phyloP scores from a whole-genome alignment of 306 rosid genomes.

The Geum urbanum region DNA sequence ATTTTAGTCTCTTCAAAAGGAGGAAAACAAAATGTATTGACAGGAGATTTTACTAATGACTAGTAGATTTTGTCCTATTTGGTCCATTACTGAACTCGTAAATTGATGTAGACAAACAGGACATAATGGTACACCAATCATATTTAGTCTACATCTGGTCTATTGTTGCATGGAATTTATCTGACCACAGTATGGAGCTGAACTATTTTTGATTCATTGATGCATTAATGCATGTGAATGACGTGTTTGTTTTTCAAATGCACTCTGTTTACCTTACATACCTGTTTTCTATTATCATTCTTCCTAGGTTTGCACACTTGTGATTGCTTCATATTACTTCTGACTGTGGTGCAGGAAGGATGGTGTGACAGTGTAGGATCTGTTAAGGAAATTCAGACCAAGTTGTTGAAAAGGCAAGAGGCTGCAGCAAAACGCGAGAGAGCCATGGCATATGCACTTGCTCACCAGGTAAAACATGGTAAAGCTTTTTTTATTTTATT shows the following conservation, averaged over 20 bases:
- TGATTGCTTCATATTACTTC: slow-evolving; percentile 6
- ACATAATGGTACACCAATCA: no score
- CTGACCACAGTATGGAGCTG: no score
- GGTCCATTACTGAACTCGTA: no score
- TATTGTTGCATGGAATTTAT: no score
- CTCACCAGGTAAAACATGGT: slow-evolving; percentile 68
- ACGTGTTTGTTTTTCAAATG: neutral
- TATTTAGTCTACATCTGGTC: no score
- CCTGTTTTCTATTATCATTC: neutral
- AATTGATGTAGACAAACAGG: no score
- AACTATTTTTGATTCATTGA: no score
- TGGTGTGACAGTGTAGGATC: slow-evolving; percentile 96
- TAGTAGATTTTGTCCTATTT: no score
- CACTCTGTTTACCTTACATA: neutral
- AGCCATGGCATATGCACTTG: slow-evolving; percentile 92
- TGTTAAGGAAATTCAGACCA: slow-evolving; percentile 74
- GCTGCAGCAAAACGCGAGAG: slow-evolving; percentile 98
- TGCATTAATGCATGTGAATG: slow-evolving; percentile 1
- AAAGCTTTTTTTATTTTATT: slow-evolving; percentile 6
- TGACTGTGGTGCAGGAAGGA: slow-evolving; percentile 64
- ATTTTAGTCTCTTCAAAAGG: no score
- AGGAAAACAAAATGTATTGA: no score
- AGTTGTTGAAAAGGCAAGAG: slow-evolving; percentile 91
- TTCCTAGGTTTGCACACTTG: neutral
- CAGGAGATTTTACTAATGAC: no score